Evolutionary conservation across 2,329 filamentous ascomycete genomes (phyloP), one percentile per base, ranked within the genome.

Genomic region (Colletotrichum lentis): DNA sequence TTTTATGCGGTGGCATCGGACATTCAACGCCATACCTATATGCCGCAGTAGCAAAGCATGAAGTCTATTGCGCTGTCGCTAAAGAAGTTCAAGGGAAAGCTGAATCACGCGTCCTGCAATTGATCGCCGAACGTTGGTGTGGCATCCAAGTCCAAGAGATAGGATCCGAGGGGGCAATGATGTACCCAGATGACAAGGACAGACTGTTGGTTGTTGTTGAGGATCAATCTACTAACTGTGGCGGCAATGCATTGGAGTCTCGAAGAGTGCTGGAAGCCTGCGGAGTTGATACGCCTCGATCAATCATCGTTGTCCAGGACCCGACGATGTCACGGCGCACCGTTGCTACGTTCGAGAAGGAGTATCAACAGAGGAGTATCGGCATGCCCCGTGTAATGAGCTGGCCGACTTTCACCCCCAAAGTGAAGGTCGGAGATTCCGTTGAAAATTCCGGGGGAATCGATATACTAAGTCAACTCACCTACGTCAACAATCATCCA

Each of bases 271-370:
- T 83, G 1, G 76, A 79, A n/a, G 64, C 56, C 3, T 69, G 72
- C 7, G 74, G 73, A 0, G 55, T 80, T 1, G 39, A 62, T 0
- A 54, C 46, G 5, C 73, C 74, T 0, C 67, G 66, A 3, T 76
- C 74, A 0, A 73, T 76, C 37, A 65, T 82, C 11, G 71, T 83
- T 14, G 75, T 81, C 11, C 81, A 83, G 69, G 81, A 83, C 70
- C 80, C 81, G 0, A 83, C 81, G 0, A 83, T 83, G 82, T 76
- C 77, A 52, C 69, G 77, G 31, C 73, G 81, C 11, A 83, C 82
- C 0, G 73, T 75, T 2, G 79, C 78, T 2, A 79, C 80, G 2
- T 83, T 83, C 58, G 69, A 78, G 55, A 79, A 79, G 66, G 74
- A 72, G 0, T 83, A 79, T 64, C 71, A 73, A 6, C 71, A 75